Evolutionary conservation across 192 early-diverging fungal genomes (phyloP), one percentile per base, ranked within the genome.

Genomic region (Chytriomyces sp.): DNA sequence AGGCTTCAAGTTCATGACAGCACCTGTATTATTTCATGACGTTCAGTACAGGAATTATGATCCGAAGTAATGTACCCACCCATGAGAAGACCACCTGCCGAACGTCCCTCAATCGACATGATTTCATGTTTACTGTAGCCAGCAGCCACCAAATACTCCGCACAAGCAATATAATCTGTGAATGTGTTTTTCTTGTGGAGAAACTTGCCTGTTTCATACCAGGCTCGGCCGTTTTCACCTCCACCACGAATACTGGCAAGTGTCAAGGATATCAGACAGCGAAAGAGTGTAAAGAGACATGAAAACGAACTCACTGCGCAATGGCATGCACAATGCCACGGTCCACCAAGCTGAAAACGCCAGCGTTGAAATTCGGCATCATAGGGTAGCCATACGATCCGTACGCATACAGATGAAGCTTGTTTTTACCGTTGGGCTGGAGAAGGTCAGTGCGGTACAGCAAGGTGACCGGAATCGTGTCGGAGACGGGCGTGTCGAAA

Each of bases 171-270:
- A 54, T 82, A 83, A 55, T 83, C 82, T 22, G 66, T 26, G 52
- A 83, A 81, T 2, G 81, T 81, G 55, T 83, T 83, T 5, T 56
- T 57, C 41, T 83, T 83, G 26, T 81, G 57, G 3, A 34, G 54
- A 31, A 83, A 59, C 36, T 83, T 83, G 32, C 81, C 81, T 54
- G 65, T 68, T 56, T 83, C 81, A 41, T 83, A 83, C 81, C 81
- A 81, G 19, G 57, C 77, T 34, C 72, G 72, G 12, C 77, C 78
- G 64, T 72, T 72, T 60, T 83, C 81, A 25, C 72, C 81, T 12
- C 79, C 81, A 1, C 44, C 44, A 12, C 44, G 44, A 12, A 49
- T 22, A 22, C 44, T 49, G 2, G 22, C 12, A 12, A 49, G 12
- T 22, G 12, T 22, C 12, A 49, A 22, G 22, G 12, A 22, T 2